Conservation (phyloP, 2,329 filamentous ascomycete species). For the Lecanicillium sp. region DNA sequence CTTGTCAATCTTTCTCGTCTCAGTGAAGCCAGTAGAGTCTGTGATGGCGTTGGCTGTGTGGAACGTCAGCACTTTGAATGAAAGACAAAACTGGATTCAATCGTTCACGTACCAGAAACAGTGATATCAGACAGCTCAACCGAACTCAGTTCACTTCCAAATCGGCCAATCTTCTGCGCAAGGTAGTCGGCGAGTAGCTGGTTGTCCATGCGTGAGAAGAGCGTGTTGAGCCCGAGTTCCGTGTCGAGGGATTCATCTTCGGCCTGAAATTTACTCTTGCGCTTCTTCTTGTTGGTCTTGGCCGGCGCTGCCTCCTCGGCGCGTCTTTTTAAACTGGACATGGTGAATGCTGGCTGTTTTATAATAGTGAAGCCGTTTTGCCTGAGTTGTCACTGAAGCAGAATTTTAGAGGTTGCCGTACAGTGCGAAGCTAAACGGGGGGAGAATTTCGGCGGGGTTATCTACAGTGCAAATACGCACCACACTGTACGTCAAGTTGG, state of each 20-base stretch:
- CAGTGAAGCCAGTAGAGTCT: slow-evolving; percentile 71
- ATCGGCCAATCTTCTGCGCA: slow-evolving; percentile 69
- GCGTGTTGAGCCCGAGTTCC: slow-evolving; percentile 70
- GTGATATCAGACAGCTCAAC: slow-evolving; percentile 81
- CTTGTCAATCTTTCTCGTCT: slow-evolving; percentile 61
- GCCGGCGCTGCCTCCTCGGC: slow-evolving; percentile 41
- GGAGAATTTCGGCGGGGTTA: background rate
- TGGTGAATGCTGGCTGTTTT: slow-evolving; percentile 16
- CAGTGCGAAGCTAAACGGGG: slow-evolving; percentile 6
- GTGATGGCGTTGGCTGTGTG: slow-evolving; percentile 62
- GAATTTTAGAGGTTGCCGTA: slow-evolving; percentile 7
- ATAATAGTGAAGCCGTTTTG: background rate
- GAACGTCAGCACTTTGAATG: slow-evolving; percentile 6
- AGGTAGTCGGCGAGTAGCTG: slow-evolving; percentile 80
- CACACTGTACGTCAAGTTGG: background rate
- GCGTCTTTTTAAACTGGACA: slow-evolving; percentile 49
- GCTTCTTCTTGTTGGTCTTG: slow-evolving; percentile 50
- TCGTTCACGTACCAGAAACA: slow-evolving; percentile 54
- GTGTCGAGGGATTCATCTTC: slow-evolving; percentile 56
- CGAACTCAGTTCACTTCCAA: slow-evolving; percentile 72
- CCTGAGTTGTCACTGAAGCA: background rate
- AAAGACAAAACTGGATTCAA: slow-evolving; percentile 45
- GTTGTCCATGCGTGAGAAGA: slow-evolving; percentile 77
- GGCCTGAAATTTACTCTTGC: slow-evolving; percentile 46
- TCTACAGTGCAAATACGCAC: background rate